Percentiles rank a stretch among this genome's conserved stretches.
phyloP scores from a whole-genome alignment of 805 yeast genomes.

The Lipomyces yamanashiensis region DNA sequence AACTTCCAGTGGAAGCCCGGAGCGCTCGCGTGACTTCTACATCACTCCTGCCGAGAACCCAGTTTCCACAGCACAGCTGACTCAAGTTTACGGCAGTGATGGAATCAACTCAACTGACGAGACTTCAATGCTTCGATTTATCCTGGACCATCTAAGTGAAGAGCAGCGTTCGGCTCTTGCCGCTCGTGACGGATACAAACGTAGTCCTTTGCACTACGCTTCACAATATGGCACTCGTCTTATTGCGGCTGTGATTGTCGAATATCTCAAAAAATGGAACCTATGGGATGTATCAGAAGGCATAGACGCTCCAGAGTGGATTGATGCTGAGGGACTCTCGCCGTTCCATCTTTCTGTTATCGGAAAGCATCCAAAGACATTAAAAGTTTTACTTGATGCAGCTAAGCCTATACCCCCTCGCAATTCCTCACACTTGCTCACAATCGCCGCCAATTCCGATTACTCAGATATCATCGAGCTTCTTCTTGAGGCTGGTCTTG shows the following conservation, averaged over 20 bases:
- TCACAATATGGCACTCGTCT: conserved; percentile 81
- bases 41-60: conserved; percentile 59
- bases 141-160: conserved; percentile 61
- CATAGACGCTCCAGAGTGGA: conserved; percentile 43
- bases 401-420: conserved; percentile 50
- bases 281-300: conserved; percentile 35
- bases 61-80: conserved; percentile 53
- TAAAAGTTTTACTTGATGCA: conserved; percentile 59
- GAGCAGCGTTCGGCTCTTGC: conserved; percentile 60
- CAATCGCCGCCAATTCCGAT: conserved; percentile 70
- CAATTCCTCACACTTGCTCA: conserved; percentile 66
- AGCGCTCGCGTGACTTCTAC: conserved; percentile 31
- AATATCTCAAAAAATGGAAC: conserved; percentile 62
- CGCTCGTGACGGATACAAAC: conserved; percentile 71
- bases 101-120: conserved; percentile 64
- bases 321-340: conserved; percentile 72
- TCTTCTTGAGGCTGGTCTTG: conserved; percentile 61
- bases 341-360: conserved; percentile 84
- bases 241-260: conserved; percentile 62
- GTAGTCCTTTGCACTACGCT: conserved; percentile 90
- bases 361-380: conserved; percentile 81
- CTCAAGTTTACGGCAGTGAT: conserved; percentile 64
- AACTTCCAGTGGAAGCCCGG: conserved; percentile 12
- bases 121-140: conserved; percentile 61
- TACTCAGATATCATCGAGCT: conserved; percentile 60